Evolutionary conservation across 768 basidiomycete genomes (phyloP), one percentile per base, ranked within the genome.

Genomic region (Saitozyma sp.): DNA sequence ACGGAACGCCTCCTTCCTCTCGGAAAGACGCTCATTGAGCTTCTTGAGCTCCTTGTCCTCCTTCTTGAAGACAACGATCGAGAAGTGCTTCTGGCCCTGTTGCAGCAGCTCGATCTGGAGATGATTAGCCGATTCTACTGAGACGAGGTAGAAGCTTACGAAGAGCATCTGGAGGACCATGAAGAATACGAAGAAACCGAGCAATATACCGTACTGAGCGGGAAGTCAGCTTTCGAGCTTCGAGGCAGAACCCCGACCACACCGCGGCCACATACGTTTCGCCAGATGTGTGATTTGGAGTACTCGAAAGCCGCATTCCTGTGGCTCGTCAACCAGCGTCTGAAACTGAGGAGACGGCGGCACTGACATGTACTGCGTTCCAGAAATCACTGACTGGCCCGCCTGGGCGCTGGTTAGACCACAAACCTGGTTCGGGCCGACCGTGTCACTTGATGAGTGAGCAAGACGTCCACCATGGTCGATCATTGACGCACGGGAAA

Each of bases 141-240:
- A 14, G 20, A 37, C n/a, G 14, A 9, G 16, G 16, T 9, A 54
- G 46, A 46, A 20, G 4, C 20, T 59, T 42, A 90, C 82, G 42
- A 83, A 84, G 40, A 90, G 48, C 53, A 88, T 82, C 77, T 91
- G 89, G 0, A 87, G 83, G 56, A 87, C 37, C 76, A 88, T 83
- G 81, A 91, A 92, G 64, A 85, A 78, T 51, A 89, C 20, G 68
- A 90, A 81, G 81, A 91, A 89, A 6, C 81, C 89, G 50, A 91
- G 29, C 38, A 90, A 75, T 38, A 93, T 87, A 14, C 88, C 81
- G 68, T 90, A 86, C 76, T 89, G 85, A 20, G 84, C 45, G 70
- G 29, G 29, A 29, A 29, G 84, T 85, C 82, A 72, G 89, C 13
- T 80, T 87, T 61, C 80, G 39, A 46, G 11, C 45, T 29, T 29